Conservation (phyloP, 495 filamentous ascomycete species). For the Polyplosphaeria fusca region DNA sequence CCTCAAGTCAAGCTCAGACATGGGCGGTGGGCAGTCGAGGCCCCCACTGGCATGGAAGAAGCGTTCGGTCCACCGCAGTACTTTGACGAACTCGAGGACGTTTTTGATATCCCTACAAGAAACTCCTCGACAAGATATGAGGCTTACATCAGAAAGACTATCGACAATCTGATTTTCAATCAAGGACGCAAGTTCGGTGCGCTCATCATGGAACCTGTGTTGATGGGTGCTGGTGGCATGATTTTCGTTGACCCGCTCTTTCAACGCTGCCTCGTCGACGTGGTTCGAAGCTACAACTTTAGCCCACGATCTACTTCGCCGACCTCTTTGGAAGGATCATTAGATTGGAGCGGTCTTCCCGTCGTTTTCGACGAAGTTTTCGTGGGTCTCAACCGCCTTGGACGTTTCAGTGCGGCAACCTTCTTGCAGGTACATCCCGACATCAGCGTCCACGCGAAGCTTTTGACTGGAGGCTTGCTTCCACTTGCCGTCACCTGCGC, state of each 20-base stretch:
- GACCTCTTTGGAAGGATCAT: not conserved
- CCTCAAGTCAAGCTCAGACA: constrained; percentile 61
- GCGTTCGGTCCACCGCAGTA: constrained; percentile 47
- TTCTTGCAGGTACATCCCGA: constrained; percentile 66
- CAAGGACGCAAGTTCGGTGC: constrained; percentile 68
- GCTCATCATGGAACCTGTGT: constrained; percentile 69
- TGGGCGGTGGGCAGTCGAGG: constrained; percentile 61
- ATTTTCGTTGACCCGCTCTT: constrained; percentile 73
- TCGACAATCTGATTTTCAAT: constrained; percentile 46
- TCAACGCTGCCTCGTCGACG: constrained; percentile 61
- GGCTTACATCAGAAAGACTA: constrained; percentile 49
- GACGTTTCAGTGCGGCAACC: constrained; percentile 59
- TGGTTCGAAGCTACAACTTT: constrained; percentile 54
- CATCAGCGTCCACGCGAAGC: constrained; percentile 72
- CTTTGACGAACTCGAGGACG: constrained; percentile 51
- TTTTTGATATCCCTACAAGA: constrained; percentile 61
- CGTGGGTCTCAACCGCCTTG: constrained; percentile 75
- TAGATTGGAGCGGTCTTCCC: constrained; percentile 65
- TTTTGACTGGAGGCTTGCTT: constrained; percentile 73
- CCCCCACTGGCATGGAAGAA: constrained; percentile 48
- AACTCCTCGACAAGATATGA: constrained; percentile 50
- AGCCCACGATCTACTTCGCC: constrained; percentile 43
- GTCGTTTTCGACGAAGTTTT: constrained; percentile 80
- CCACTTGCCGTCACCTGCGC: constrained; percentile 69
- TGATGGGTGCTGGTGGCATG: constrained; percentile 78